These are phyloP conservation scores for Malassezia psittaci DNA, from an alignment of 1,284 basidiomycete genomes.

Conservation along the genomic window DNA sequence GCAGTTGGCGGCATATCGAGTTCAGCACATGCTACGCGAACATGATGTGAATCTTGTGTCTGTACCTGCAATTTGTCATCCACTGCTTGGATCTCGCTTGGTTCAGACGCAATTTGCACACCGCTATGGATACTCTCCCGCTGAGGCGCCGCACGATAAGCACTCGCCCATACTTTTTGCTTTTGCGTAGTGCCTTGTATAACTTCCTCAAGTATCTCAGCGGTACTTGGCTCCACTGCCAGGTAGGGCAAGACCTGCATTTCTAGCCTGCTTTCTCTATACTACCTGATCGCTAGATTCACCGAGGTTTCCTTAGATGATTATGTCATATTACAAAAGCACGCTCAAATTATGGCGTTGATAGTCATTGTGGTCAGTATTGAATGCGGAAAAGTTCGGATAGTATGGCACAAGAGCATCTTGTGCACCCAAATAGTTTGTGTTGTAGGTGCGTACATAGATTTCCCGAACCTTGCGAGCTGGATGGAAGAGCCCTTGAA, in stretches of 20 bases:
- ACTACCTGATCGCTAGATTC: neutral
- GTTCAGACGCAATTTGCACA: neutral
- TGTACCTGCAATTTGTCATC: neutral
- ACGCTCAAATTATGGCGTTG: conserved; percentile 32
- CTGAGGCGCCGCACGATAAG: neutral
- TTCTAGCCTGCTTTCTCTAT: neutral
- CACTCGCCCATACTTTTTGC: conserved; percentile 9
- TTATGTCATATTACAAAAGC: conserved; percentile 9
- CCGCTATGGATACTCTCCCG: neutral
- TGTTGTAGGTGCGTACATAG: conserved; percentile 67
- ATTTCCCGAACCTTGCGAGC: conserved; percentile 89
- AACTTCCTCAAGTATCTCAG: conserved; percentile 9
- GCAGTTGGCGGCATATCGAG: neutral
- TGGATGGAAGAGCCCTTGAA: conserved; percentile 54
- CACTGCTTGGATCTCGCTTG: neutral
- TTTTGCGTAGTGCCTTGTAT: neutral
- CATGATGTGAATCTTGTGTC: neutral
- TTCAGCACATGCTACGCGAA: neutral
- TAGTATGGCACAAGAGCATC: conserved; percentile 91
- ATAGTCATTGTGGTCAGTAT: conserved; percentile 38
- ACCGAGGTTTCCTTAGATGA: neutral
- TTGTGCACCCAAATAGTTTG: conserved; percentile 63
- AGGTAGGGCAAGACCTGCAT: conserved; percentile 10
- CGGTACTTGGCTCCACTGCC: conserved; percentile 3
- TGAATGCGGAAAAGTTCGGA: conserved; percentile 52